Evolutionary conservation across 2,329 filamentous ascomycete genomes (phyloP).

Genomic region (Curvularia lunata): DNA sequence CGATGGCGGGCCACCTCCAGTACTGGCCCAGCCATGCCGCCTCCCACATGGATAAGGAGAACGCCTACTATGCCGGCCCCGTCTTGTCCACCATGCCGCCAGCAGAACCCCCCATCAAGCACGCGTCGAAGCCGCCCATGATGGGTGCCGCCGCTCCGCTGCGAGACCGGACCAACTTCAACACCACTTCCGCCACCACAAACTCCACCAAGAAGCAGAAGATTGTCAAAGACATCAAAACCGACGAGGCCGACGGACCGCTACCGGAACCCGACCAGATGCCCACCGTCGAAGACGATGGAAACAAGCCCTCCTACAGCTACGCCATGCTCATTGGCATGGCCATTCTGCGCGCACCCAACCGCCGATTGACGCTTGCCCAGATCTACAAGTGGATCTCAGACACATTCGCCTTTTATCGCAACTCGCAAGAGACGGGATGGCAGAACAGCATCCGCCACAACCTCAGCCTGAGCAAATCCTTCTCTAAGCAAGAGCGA

Average conservation of each 20-base stretch:
- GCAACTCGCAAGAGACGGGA: slow-evolving; percentile 77
- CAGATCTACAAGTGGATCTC: slow-evolving; percentile 99
- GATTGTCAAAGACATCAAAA: slow-evolving; percentile 57
- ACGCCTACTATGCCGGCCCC: slow-evolving; percentile 51
- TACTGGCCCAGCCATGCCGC: slow-evolving; percentile 57
- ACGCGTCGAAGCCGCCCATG: slow-evolving; percentile 63
- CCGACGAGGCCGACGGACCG: slow-evolving; percentile 51
- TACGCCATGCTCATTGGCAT: slow-evolving; percentile 96
- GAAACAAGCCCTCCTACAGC: slow-evolving; percentile 86
- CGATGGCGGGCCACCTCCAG: slow-evolving; percentile 59
- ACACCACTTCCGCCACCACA: background rate
- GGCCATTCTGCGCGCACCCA: slow-evolving; percentile 88
- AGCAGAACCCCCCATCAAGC: slow-evolving; percentile 39
- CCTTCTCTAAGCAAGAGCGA: slow-evolving; percentile 92
- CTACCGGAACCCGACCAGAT: slow-evolving; percentile 80
- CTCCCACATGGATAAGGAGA: slow-evolving; percentile 57
- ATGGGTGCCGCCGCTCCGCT: slow-evolving; percentile 76
- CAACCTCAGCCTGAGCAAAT: slow-evolving; percentile 96
- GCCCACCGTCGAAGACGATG: slow-evolving; percentile 81
- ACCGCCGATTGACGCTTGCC: slow-evolving; percentile 82
- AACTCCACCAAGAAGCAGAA: slow-evolving; percentile 65
- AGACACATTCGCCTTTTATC: slow-evolving; percentile 88
- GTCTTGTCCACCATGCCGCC: slow-evolving; percentile 37
- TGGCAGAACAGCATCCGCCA: slow-evolving; percentile 99
- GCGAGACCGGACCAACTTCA: slow-evolving; percentile 62